A percentile compares a stretch with the other conserved stretches of the same genome.
These are phyloP conservation scores for Schwanniomyces polymorphus DNA, from an alignment of 805 yeast species.

Conservation along the genomic window DNA sequence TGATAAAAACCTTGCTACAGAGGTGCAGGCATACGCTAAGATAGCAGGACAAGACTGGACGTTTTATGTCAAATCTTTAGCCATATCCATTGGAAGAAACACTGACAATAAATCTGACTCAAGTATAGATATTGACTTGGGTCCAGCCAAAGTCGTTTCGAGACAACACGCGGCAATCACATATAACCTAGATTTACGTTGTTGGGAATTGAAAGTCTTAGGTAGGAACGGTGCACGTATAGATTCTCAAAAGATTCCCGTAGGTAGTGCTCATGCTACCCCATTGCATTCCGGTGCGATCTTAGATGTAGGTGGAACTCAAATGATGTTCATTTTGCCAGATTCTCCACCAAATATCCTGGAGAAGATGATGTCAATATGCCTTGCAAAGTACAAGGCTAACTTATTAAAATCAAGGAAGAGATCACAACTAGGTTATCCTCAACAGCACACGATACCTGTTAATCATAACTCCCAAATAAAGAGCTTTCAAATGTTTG, in stretches of 20 bases:
- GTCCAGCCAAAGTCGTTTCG: conserved; percentile 96
- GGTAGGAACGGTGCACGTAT: conserved; percentile 96
- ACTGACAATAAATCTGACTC: conserved; percentile 39
- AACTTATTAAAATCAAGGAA: conserved; percentile 19
- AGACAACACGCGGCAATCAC: conserved; percentile 85
- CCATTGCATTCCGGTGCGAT: conserved; percentile 84
- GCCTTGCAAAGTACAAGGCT: conserved; percentile 32
- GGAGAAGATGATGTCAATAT: conserved; percentile 40
- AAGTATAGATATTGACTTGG: conserved; percentile 81
- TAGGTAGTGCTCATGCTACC: conserved; percentile 50
- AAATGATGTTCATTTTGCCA: conserved; percentile 98
- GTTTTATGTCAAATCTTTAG: conserved; percentile 78
- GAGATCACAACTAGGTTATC: conserved; percentile 12
- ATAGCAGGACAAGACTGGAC: conserved; percentile 95
- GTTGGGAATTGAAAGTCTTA: conserved; percentile 80
- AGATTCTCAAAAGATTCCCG: conserved; percentile 62
- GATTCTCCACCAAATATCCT: conserved; percentile 77
- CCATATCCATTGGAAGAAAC: conserved; percentile 82
- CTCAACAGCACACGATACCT: conserved; percentile 14
- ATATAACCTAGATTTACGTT: conserved; percentile 69
- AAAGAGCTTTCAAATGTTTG: conserved; percentile 57
- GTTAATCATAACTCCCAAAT: conserved; percentile 16
- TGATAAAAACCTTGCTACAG: conserved; percentile 64
- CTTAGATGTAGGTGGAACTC: conserved; percentile 93
- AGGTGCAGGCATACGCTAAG: conserved; percentile 97